Conservation (phyloP, 1,139 yeast species). For the Blastobotrys serpentis region DNA sequence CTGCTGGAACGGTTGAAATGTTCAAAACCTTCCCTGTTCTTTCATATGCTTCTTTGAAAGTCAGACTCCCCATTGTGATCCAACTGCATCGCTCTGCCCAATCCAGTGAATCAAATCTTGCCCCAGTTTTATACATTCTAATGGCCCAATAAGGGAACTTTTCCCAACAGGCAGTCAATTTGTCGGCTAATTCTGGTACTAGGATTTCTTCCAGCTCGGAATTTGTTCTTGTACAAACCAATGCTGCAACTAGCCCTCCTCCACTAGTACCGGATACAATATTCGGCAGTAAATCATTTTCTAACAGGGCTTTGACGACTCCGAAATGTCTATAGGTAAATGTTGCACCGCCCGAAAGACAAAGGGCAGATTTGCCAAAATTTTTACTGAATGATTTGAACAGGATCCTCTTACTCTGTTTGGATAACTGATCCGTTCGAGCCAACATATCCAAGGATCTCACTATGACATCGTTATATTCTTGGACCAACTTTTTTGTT, state of each 20-base stretch:
- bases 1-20: slow-evolving; percentile 77
- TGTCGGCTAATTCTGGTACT: slow-evolving; percentile 61
- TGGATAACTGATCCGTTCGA: slow-evolving; percentile 42
- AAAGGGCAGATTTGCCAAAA: slow-evolving; percentile 70
- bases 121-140: slow-evolving; percentile 73
- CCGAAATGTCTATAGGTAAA: slow-evolving; percentile 81
- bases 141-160: slow-evolving; percentile 57
- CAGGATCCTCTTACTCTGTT: slow-evolving; percentile 49
- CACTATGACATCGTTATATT: slow-evolving; percentile 55
- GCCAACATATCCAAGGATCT: slow-evolving; percentile 49
- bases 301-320: slow-evolving; percentile 66
- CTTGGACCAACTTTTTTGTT: slow-evolving; percentile 60
- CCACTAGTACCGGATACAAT: slow-evolving; percentile 80
- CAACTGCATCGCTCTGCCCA: slow-evolving; percentile 72
- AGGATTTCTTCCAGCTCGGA: slow-evolving; percentile 59
- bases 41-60: slow-evolving; percentile 67
- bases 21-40: slow-evolving; percentile 70
- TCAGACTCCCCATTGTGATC: slow-evolving; percentile 70
- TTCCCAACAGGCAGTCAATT: slow-evolving; percentile 72
- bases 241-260: slow-evolving; percentile 77
- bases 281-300: slow-evolving; percentile 62
- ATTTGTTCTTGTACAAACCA: slow-evolving; percentile 68
- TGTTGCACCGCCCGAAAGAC: slow-evolving; percentile 78
- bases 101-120: slow-evolving; percentile 68
- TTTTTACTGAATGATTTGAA: slow-evolving; percentile 61